Evolutionary conservation across 192 early-diverging fungal species (phyloP).

Genomic region (Powellomyces hirtus): DNA sequence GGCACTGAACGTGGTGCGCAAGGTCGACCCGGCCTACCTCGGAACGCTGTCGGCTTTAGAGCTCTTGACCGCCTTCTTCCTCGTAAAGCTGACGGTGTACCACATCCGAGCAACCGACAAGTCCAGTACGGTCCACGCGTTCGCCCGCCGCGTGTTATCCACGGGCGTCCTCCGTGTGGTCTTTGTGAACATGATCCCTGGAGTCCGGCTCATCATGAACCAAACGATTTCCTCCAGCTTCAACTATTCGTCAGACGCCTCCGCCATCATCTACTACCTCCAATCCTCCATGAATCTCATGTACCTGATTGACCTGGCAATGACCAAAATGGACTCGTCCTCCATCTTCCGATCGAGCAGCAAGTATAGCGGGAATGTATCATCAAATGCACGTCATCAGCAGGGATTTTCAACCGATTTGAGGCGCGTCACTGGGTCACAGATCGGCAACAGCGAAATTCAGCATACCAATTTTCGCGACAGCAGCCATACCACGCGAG

Average conservation of each 20-base stretch:
- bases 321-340: neutral
- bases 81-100: neutral
- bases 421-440: too few species aligned
- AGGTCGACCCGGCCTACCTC: neutral
- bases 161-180: neutral
- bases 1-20: neutral
- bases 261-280: neutral
- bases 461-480: too few species aligned
- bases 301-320: neutral
- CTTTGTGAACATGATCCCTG: neutral
- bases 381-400: too few species aligned
- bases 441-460: too few species aligned
- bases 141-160: neutral
- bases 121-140: neutral
- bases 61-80: neutral
- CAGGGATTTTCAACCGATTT: too few species aligned
- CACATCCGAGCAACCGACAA: neutral
- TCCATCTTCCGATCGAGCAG: neutral
- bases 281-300: neutral
- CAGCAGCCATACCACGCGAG: too few species aligned
- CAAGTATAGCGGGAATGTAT: too few species aligned
- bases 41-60: slow-evolving; percentile 1
- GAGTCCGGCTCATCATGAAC: neutral
- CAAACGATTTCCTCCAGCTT: neutral
- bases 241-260: neutral